These are phyloP conservation scores for Chytridiales sp. DNA, from an alignment of 371 early-diverging fungal species.

Conservation along the genomic window DNA sequence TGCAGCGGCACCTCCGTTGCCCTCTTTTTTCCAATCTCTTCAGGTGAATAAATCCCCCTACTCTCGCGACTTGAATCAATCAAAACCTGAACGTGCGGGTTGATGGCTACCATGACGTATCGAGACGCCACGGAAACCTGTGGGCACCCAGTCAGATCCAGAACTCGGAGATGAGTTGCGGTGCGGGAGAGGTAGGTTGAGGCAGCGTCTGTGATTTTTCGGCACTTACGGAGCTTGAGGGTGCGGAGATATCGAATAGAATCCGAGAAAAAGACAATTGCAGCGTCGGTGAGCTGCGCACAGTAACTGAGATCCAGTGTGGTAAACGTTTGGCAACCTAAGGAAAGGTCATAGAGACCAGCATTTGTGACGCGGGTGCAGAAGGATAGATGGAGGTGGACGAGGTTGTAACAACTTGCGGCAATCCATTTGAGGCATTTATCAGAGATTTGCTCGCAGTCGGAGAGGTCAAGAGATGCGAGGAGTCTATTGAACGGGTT, in stretches of 20 bases:
- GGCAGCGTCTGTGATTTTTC: constrained; percentile 43
- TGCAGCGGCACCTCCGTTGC: constrained; percentile 31
- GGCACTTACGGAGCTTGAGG: constrained; percentile 40
- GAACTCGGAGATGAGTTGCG: constrained; percentile 16
- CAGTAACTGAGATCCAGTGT: constrained; percentile 39
- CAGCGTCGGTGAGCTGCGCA: constrained; percentile 42
- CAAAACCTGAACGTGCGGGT: background rate
- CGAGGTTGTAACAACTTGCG: constrained; percentile 35
- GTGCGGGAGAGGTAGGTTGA: constrained; percentile 30
- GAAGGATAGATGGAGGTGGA: constrained; percentile 37
- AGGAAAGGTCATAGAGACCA: constrained; percentile 45
- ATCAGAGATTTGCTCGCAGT: constrained; percentile 47
- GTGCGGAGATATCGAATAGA: constrained; percentile 30
- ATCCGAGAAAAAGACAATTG: constrained; percentile 39
- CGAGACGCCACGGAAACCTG: constrained; percentile 24
- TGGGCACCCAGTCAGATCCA: constrained; percentile 43
- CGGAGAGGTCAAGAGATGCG: constrained; percentile 34
- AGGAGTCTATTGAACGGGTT: constrained; percentile 21
- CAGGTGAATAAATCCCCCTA: constrained; percentile 14
- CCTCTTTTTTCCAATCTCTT: constrained; percentile 11
- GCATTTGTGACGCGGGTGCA: constrained; percentile 47
- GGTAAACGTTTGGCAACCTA: constrained; percentile 36
- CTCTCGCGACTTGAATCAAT: constrained; percentile 20
- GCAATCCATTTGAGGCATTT: constrained; percentile 52
- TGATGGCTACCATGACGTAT: constrained; percentile 7